Evolutionary conservation across 2,329 filamentous ascomycete species (phyloP).

Genomic region (Sordariomycetes sp.): DNA sequence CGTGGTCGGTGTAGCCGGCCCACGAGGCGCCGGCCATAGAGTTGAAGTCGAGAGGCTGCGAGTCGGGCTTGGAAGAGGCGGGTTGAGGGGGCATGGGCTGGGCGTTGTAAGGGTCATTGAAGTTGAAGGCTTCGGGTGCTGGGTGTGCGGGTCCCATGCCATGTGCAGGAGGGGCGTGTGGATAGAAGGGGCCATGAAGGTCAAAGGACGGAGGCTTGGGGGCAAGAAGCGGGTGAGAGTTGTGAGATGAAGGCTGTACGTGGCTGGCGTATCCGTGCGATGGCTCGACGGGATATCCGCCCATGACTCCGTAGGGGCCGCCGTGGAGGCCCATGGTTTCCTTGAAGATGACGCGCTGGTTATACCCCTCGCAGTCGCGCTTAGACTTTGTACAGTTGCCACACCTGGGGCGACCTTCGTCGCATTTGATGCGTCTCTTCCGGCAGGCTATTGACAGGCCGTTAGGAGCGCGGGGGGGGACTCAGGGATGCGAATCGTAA

Average conservation of each 20-base stretch:
- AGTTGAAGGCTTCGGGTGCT: constrained; percentile 11
- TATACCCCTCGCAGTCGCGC: constrained; percentile 74
- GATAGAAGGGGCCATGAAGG: constrained; percentile 17
- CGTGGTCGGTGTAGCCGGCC: neutral
- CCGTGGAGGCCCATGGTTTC: constrained; percentile 51
- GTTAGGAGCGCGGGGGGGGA: neutral
- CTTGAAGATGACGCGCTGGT: constrained; percentile 71
- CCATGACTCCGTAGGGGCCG: constrained; percentile 27
- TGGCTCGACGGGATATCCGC: constrained; percentile 32
- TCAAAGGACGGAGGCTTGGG: constrained; percentile 35
- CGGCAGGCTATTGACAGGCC: constrained; percentile 57
- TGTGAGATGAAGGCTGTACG: constrained; percentile 24
- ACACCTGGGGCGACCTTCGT: constrained; percentile 75
- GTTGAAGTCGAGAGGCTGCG: neutral
- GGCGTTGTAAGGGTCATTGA: constrained; percentile 9
- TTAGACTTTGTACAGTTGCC: constrained; percentile 82
- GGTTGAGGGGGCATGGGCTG: constrained; percentile 7
- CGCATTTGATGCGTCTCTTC: constrained; percentile 92
- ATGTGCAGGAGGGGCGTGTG: constrained; percentile 8
- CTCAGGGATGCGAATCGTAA: neutral
- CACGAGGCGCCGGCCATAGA: neutral
- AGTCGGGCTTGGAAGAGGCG: neutral
- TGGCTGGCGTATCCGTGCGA: constrained; percentile 15
- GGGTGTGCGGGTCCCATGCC: neutral
- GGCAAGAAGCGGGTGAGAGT: constrained; percentile 31